phyloP scores from a whole-genome alignment of 345 rosid genomes.

The Arabidopsis suecica region DNA sequence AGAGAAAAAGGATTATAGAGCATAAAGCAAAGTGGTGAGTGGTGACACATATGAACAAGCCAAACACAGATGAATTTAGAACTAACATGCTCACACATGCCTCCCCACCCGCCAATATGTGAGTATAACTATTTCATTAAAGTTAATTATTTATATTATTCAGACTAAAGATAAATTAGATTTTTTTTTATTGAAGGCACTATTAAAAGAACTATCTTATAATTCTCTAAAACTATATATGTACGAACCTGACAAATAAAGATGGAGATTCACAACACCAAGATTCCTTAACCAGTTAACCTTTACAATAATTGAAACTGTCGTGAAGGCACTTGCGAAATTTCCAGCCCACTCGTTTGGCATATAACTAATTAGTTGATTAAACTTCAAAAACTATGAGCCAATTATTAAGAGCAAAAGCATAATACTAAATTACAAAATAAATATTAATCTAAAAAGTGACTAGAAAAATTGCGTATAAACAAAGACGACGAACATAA shows the following conservation, averaged over 20 bases:
- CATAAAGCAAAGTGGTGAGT: slow-evolving; percentile 39
- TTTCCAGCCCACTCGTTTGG: slow-evolving; percentile 39
- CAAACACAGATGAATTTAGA: slow-evolving; percentile 13
- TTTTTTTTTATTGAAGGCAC: neutral
- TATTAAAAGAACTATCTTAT: neutral
- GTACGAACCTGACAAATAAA: slow-evolving; percentile 36
- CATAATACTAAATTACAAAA: neutral
- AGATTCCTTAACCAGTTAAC: slow-evolving; percentile 45
- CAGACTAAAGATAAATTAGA: neutral
- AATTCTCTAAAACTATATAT: neutral
- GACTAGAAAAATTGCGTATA: neutral
- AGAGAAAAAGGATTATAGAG: slow-evolving; percentile 6
- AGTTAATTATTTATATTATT: neutral
- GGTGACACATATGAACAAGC: slow-evolving; percentile 29
- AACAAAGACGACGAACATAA: neutral
- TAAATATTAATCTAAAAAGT: slow-evolving; percentile 6
- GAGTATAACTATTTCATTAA: neutral
- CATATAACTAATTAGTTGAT: slow-evolving; percentile 1
- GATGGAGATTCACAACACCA: slow-evolving; percentile 36
- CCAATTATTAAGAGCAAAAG: slow-evolving; percentile 33
- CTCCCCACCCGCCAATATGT: slow-evolving; percentile 20
- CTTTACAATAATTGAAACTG: slow-evolving; percentile 43
- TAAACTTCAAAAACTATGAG: neutral
- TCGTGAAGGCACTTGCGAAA: slow-evolving; percentile 37
- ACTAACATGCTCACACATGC: slow-evolving; percentile 48